Percentiles rank a stretch among this genome's conserved stretches.
Conservation (phyloP, 805 yeast genomes). For the Wickerhamiella alocasiicola region DNA sequence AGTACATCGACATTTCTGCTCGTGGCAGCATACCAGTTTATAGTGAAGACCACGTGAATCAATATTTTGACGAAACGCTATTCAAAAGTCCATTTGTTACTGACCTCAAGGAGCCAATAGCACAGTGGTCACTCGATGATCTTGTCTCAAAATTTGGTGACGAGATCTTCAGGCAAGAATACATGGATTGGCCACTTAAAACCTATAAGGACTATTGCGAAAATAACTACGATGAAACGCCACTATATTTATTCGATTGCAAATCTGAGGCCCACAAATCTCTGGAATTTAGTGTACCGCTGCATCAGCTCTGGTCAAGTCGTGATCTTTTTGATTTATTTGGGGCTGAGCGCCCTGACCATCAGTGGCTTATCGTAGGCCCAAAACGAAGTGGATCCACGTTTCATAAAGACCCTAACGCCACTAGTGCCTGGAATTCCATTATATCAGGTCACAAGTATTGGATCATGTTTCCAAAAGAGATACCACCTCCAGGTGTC, state of each 20-base stretch:
- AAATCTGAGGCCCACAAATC: slow-evolving; percentile 51
- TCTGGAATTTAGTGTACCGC: slow-evolving; percentile 45
- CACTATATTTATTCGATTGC: slow-evolving; percentile 78
- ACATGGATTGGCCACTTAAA: slow-evolving; percentile 63
- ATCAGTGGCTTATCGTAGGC: slow-evolving; percentile 85
- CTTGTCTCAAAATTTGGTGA: slow-evolving; percentile 44
- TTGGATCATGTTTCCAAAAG: slow-evolving; percentile 84
- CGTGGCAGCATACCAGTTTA: slow-evolving; percentile 11
- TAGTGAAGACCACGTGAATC: slow-evolving; percentile 32
- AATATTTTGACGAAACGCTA: slow-evolving; percentile 37
- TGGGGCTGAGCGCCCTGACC: slow-evolving; percentile 54
- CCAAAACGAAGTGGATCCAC: slow-evolving; percentile 75
- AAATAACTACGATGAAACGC: slow-evolving; percentile 64
- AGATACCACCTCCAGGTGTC: slow-evolving; percentile 72
- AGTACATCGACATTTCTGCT: slow-evolving; percentile 33
- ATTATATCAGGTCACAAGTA: slow-evolving; percentile 61
- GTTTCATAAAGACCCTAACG: slow-evolving; percentile 87
- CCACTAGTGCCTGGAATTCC: slow-evolving; percentile 85
- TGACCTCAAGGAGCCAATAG: slow-evolving; percentile 35
- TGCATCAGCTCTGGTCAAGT: slow-evolving; percentile 32
- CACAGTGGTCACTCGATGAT: slow-evolving; percentile 48
- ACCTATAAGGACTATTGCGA: slow-evolving; percentile 50
- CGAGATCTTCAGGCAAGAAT: slow-evolving; percentile 67
- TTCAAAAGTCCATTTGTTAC: slow-evolving; percentile 55
- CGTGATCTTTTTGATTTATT: slow-evolving; percentile 53